Evolutionary conservation across 2,329 filamentous ascomycete genomes (phyloP), one percentile per base, ranked within the genome.

Genomic region (Phaeoacremonium minimum): DNA sequence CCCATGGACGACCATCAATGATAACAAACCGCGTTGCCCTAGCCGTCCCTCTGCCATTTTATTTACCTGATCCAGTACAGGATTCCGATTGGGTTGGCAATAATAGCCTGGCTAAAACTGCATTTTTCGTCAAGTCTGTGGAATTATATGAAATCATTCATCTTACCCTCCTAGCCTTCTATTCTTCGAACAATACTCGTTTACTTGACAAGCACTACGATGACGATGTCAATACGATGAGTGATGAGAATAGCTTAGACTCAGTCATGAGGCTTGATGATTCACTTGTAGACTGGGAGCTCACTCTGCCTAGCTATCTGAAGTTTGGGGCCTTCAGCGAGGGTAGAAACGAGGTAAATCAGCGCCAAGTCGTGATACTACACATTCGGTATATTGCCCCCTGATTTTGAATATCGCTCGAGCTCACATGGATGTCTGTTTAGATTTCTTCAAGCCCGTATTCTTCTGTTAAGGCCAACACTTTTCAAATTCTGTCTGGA

Each of bases 71-170:
- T n/a, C n/a, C n/a, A n/a, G n/a, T n/a, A n/a, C n/a, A n/a, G n/a
- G n/a, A n/a, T n/a, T n/a, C n/a, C n/a, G n/a, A n/a, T n/a, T n/a
- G n/a, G n/a, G n/a, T n/a, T n/a, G n/a, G n/a, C n/a, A n/a, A n/a
- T n/a, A n/a, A n/a, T n/a, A n/a, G 15, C 28, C 11, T 5, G 14
- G n/a, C 20, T 11, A 18, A 36, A 4, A 20, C 4, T 16, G 14
- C 13, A 8, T 32, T 18, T 15, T 22, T 37, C 15, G 15, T 12
- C 7, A 32, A 32, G 29, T 20, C 17, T 5, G 16, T 37, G 28
- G 35, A 37, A 5, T 15, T 37, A 16, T 70, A 9, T 76, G 60
- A 57, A 77, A 77, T 2, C 31, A 31, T 29, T 9, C 37, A 38
- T 20, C 40, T 36, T n/a, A 40, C 40, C 9, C 31, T 35, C 18